Percentiles rank a stretch among this genome's conserved stretches.
phyloP scores from a whole-genome alignment of 108 stramenopile genomes.

The Cyclotella kingstonii region DNA sequence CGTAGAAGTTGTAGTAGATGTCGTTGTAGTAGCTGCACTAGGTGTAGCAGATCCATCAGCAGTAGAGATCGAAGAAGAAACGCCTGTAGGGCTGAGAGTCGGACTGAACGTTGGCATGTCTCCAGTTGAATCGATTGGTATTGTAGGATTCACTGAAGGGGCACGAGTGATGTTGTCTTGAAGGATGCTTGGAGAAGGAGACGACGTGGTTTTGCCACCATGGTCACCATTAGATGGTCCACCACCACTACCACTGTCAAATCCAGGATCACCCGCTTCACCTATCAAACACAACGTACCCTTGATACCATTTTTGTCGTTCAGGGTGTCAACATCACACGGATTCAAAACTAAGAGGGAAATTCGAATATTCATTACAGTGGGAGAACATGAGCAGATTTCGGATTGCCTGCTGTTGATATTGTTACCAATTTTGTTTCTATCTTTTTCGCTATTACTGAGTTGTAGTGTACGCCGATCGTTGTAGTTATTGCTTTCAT shows the following conservation, averaged over 20 bases:
- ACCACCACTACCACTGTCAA: background rate
- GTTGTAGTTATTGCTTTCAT: too few relatives aligned
- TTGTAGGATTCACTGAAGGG: background rate
- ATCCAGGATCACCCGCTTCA: background rate
- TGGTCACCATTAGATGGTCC: background rate
- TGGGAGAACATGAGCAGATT: constrained; percentile 16
- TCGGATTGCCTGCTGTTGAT: too few relatives aligned
- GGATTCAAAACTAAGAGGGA: constrained; percentile 8
- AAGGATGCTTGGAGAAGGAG: background rate
- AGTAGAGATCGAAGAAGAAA: background rate
- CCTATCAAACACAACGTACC: constrained; percentile 27
- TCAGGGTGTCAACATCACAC: constrained; percentile 8
- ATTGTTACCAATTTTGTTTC: too few relatives aligned
- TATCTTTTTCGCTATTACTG: too few relatives aligned
- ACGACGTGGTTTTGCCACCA: background rate
- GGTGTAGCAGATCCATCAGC: background rate
- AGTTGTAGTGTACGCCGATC: too few relatives aligned
- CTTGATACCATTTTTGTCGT: constrained; percentile 17
- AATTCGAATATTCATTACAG: constrained; percentile 7
- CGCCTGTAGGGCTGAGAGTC: too few relatives aligned
- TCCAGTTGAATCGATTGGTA: background rate
- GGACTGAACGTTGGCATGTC: background rate
- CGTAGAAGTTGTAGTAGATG: background rate
- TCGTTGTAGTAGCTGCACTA: background rate
- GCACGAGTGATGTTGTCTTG: background rate